Percentiles rank a stretch among this genome's conserved stretches.
These are phyloP conservation scores for Trichoderma hamatum DNA, from an alignment of 2,329 filamentous ascomycete species.

Conservation along the genomic window DNA sequence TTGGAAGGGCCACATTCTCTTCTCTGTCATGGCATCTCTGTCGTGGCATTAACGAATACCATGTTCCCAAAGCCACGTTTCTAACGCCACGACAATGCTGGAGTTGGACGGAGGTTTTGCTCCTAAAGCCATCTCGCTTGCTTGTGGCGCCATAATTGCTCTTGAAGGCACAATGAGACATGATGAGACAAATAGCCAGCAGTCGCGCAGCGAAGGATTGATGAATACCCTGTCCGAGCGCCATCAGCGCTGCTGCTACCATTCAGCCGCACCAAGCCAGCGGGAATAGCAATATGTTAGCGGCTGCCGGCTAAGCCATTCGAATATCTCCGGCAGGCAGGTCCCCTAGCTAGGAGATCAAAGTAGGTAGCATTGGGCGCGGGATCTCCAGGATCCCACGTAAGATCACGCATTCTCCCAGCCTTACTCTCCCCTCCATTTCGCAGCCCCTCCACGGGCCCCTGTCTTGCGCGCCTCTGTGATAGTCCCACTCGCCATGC, in stretches of 20 bases:
- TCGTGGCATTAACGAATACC: background rate
- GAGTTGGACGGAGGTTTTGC: background rate
- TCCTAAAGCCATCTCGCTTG: background rate
- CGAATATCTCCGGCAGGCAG: slow-evolving; percentile 3
- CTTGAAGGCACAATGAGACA: background rate
- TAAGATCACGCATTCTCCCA: slow-evolving; percentile 19
- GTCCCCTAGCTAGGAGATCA: slow-evolving; percentile 5
- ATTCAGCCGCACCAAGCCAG: slow-evolving; percentile 2
- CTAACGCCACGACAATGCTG: background rate
- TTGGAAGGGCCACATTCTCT: background rate
- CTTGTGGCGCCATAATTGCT: background rate
- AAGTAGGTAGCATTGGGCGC: slow-evolving; percentile 17
- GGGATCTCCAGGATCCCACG: slow-evolving; percentile 18
- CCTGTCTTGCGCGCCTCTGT: background rate
- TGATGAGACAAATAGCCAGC: background rate
- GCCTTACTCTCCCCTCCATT: slow-evolving; percentile 8
- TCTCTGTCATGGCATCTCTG: background rate
- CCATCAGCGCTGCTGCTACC: background rate
- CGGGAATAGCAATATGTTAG: background rate
- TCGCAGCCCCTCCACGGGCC: background rate
- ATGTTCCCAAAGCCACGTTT: background rate
- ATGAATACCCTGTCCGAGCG: background rate
- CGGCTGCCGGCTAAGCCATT: background rate
- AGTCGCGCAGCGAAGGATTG: background rate
- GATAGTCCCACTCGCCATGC: slow-evolving; percentile 13